A percentile compares a stretch with the other conserved stretches of the same genome.
Evolutionary conservation across 495 filamentous ascomycete genomes (phyloP).

Genomic region (Pyrenula aspistea): DNA sequence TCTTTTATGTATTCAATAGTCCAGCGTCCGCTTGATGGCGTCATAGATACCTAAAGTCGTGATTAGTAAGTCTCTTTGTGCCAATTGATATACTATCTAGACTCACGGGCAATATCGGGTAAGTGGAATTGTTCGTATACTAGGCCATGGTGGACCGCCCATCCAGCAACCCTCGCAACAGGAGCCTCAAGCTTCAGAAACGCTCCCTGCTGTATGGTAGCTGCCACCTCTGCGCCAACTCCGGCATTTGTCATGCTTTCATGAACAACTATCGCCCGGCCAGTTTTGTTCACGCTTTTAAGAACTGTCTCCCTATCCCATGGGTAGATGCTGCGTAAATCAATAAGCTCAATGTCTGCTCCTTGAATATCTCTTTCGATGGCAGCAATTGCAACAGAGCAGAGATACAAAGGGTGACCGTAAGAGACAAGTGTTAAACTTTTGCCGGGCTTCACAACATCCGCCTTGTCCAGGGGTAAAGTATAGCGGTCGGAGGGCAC

Average conservation of each 20-base stretch:
- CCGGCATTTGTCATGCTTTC: conserved; percentile 95
- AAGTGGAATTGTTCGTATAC: conserved; percentile 78
- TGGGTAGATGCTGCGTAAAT: conserved; percentile 83
- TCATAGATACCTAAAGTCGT: conserved; percentile 47
- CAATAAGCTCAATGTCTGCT: conserved; percentile 76
- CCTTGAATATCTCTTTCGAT: conserved; percentile 68
- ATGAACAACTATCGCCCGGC: conserved; percentile 83
- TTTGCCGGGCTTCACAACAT: conserved; percentile 71
- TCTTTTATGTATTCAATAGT: no score
- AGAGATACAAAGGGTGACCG: conserved; percentile 84
- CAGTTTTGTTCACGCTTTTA: conserved; percentile 80
- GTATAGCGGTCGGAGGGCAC: conserved; percentile 75
- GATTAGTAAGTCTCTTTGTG: not conserved
- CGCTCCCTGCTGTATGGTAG: conserved; percentile 79
- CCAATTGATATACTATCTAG: not conserved
- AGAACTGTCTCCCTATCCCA: conserved; percentile 85
- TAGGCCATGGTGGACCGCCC: conserved; percentile 77
- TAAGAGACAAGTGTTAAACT: conserved; percentile 86
- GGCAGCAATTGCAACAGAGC: conserved; percentile 63
- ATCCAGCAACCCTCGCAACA: conserved; percentile 80
- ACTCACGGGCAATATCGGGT: conserved; percentile 85
- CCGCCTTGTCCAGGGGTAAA: conserved; percentile 78
- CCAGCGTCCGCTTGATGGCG: conserved; percentile 44
- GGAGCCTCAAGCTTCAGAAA: conserved; percentile 89
- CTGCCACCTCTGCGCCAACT: conserved; percentile 85